Evolutionary conservation across 2,329 filamentous ascomycete genomes (phyloP), one percentile per base, ranked within the genome.

Genomic region (Aspergillus spinulosporus): DNA sequence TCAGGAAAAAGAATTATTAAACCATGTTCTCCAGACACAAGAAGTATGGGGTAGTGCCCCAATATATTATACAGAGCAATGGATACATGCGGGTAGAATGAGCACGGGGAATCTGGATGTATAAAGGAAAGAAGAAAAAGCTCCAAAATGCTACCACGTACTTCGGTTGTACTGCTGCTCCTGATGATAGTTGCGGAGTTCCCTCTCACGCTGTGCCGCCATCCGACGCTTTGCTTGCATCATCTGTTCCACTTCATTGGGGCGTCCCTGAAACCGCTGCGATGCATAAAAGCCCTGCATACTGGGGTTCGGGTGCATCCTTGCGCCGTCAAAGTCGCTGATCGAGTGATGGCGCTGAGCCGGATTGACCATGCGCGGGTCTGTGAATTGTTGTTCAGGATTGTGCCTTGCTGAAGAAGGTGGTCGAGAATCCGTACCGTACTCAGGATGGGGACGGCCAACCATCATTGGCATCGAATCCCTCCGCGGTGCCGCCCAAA

Each of bases 161-260:
- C 94, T 97, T 90, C 93, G 88, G 83, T 97, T 96, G 81, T 96
- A 97, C 86, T 99, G 94, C 85, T 99, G 94, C 85, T 99, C 94
- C 80, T 97, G 95, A 81, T 99, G 94, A 80, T 97, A 96, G 80
- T 97, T 99, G 78, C 94, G 91, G 77, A 99, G 88, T 82, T 99
- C 94, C 78, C 93, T 90, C 83, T 99, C 94, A 78, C 94, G 90
- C 81, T 97, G 94, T 76, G 94, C 94, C 72, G 94, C 94, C 90
- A 97, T 95, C 82, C 93, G 89, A 81, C 94, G 91, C 85, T 97
- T 97, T 70, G 92, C 92, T 86, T 97, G 94, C 84, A 96, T 90
- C 86, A 97, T 91, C 80, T 97, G 92, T 80, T 97, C 94, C 76
- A 92, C 90, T 81, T 97, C 94, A 82, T 84, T 92, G 78, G 83